phyloP scores from a whole-genome alignment of 805 yeast species.

The Naumovozyma baii region DNA sequence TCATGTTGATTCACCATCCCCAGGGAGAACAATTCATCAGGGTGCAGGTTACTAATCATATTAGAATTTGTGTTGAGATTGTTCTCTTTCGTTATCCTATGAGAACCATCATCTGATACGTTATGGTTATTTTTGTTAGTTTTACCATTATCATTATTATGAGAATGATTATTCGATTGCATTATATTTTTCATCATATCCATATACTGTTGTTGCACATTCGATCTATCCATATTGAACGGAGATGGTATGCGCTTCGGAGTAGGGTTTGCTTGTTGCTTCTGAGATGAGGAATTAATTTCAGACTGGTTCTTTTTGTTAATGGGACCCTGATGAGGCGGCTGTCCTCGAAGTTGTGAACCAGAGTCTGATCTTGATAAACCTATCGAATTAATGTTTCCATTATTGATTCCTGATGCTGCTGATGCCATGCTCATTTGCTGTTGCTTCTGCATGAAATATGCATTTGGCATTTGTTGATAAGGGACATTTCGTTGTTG shows the following conservation, averaged over 20 bases:
- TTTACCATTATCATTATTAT: too few species aligned
- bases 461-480: slow-evolving; percentile 5
- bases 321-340: slow-evolving; percentile 8
- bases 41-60: neutral
- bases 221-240: neutral
- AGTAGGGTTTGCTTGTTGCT: slow-evolving; percentile 3
- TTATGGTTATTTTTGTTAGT: too few species aligned
- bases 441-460: slow-evolving; percentile 4
- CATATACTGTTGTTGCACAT: slow-evolving; percentile 7
- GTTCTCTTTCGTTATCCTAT: too few species aligned
- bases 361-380: neutral
- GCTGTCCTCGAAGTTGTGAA: slow-evolving; percentile 7
- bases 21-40: neutral
- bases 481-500: slow-evolving; percentile 2
- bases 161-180: neutral
- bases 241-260: neutral
- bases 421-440: slow-evolving; percentile 1
- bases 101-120: too few species aligned
- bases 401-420: slow-evolving; percentile 3
- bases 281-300: slow-evolving; percentile 1
- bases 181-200: slow-evolving; percentile 3
- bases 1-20: neutral
- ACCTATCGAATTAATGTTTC: neutral
- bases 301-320: slow-evolving; percentile 7
- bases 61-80: too few species aligned